A percentile compares a stretch with the other conserved stretches of the same genome.
phyloP scores from a whole-genome alignment of 129 eudicot genomes.

The Pulicaria dysenterica region DNA sequence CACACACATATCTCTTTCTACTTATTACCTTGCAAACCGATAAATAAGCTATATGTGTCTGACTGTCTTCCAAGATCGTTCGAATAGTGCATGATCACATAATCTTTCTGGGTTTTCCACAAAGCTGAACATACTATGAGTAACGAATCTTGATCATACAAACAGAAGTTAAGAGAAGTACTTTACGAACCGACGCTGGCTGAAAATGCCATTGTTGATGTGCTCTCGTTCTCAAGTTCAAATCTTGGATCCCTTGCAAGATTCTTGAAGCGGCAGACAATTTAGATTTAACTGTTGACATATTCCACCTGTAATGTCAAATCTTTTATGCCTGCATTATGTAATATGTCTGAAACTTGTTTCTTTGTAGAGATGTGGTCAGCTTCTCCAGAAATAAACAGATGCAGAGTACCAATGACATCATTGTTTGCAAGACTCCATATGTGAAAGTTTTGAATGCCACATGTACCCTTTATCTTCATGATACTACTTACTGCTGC shows the following conservation, averaged over 20 bases:
- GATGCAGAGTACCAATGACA: conserved; percentile 78
- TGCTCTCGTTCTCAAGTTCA: conserved; percentile 12
- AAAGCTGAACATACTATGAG: neutral
- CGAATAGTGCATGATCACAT: neutral
- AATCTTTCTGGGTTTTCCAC: neutral
- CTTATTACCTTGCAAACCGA: conserved; percentile 16
- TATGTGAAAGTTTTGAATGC: conserved; percentile 77
- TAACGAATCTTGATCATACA: conserved; percentile 8
- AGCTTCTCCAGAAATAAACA: conserved; percentile 63
- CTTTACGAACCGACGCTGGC: neutral
- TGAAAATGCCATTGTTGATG: conserved; percentile 11
- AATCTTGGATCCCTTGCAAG: conserved; percentile 21
- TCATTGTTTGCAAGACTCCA: conserved; percentile 92
- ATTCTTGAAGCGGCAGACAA: conserved; percentile 18
- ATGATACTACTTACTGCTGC: conserved; percentile 56
- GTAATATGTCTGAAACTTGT: conserved; percentile 52
- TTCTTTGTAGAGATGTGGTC: conserved; percentile 51
- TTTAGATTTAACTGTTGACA: conserved; percentile 30
- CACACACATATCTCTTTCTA: conserved; percentile 10
- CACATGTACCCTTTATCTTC: conserved; percentile 70
- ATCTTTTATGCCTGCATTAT: conserved; percentile 78
- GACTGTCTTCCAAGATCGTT: conserved; percentile 2
- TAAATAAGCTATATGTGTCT: conserved; percentile 25
- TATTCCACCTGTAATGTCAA: conserved; percentile 74
- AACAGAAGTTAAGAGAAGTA: neutral